Base-by-base conservation (phyloP, 805 yeast genomes). In the Lachancea fermentati region DNA sequence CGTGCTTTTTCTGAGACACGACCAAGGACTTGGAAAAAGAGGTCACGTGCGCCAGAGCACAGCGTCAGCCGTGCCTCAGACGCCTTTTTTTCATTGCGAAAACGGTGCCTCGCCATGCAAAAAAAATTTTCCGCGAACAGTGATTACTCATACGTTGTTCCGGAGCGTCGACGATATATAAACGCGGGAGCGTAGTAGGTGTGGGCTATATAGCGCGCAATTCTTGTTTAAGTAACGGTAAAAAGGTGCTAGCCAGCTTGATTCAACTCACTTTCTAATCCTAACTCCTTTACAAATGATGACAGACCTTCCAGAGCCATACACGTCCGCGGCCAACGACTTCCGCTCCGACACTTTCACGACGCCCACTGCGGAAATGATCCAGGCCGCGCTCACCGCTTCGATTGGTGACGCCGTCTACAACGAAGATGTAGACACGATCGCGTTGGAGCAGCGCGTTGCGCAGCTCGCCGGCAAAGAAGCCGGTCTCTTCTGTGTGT, bases 361-460 rank as follows among this genome's bases (percentile, higher is more conserved):
- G 3, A 83, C 85, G 9, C 97, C 97, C 16, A 78, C 95, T 0
- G 66, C 68, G 25, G 68, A 75, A 30, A 86, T 88, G 91, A 58
- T 83, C 14, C 70, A 73, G 42, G 78, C 87, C 34, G 78, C 76
- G 34, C 37, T 68, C 19, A 50, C 58, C 4, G 75, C 85, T 19
- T 65, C 89, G 1, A 70, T 76, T 35, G 97, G 97, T 32, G 97
- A 89, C 56, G 75, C 91, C 7, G 96, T 89, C n/a, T 86, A 86
- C 65, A 72, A 76, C 47, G 96, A 89, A 58, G 97, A 89, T 58
- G 63, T 63, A 15, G 78, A 81, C 48, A 85, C 95, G 17, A 59
- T 71, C 19, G 73, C 65, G 15, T 66, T 89, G 33, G 93, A 88
- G 59, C 55, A 62, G 7, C 72, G 72, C 41, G 77, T 89, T 41